Percentiles rank a stretch among this genome's conserved stretches.
Conservation (phyloP, 768 basidiomycete species). For the Candolleomyces efflorescens region DNA sequence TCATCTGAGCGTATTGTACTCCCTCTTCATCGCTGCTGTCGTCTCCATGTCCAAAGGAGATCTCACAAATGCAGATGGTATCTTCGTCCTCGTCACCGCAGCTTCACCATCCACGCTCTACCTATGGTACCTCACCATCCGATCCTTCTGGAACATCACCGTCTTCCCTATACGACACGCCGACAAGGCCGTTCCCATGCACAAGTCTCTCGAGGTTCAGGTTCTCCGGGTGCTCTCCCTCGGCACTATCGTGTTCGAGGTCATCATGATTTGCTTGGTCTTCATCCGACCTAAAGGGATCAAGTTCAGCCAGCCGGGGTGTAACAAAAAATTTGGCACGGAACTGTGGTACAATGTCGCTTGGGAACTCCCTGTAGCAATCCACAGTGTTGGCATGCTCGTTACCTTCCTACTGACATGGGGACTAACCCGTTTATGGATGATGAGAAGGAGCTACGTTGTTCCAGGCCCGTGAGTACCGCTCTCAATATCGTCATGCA, state of each 20-base stretch:
- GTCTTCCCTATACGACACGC: slow-evolving; percentile 1
- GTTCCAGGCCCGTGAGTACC: not conserved
- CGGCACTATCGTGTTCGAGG: not conserved
- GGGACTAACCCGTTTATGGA: not conserved
- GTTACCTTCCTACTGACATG: not conserved
- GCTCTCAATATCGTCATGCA: not conserved
- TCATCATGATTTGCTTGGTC: not conserved
- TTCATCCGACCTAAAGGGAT: not conserved
- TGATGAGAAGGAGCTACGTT: not conserved
- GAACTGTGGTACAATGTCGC: slow-evolving; percentile 3
- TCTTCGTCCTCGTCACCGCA: slow-evolving; percentile 2
- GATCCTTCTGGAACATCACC: not conserved
- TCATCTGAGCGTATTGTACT: slow-evolving; percentile 2
- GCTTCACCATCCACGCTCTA: slow-evolving; percentile 2
- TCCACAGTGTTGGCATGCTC: not conserved
- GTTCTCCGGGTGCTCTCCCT: not conserved
- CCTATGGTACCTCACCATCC: slow-evolving; percentile 4
- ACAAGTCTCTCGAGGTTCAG: not conserved
- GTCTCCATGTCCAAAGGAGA: slow-evolving; percentile 1
- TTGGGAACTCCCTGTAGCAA: not conserved
- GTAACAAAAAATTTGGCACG: not conserved
- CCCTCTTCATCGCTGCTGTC: not conserved
- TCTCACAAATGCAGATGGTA: slow-evolving; percentile 1
- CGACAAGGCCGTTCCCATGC: not conserved
- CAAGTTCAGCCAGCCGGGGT: slow-evolving; percentile 3